Conservation (phyloP, 208 protist species). For the Porcisia hertigi region DNA sequence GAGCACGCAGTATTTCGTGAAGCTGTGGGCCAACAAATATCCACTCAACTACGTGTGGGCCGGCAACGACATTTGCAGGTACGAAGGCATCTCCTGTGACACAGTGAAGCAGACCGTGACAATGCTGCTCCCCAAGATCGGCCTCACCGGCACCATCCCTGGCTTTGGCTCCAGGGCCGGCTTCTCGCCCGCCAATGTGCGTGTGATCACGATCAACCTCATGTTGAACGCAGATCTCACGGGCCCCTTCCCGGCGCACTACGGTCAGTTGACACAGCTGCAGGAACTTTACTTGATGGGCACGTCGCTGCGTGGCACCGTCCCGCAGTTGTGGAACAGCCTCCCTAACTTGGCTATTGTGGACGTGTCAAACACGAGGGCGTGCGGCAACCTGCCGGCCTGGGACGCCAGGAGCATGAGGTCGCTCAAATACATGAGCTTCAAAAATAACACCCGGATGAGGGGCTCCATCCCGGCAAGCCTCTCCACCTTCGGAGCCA, state of each 20-base stretch:
- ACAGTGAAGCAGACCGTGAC: slow-evolving; percentile 27
- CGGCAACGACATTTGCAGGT: slow-evolving; percentile 42
- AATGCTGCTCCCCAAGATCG: slow-evolving; percentile 22
- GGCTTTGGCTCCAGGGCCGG: slow-evolving; percentile 9
- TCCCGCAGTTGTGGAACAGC: slow-evolving; percentile 41
- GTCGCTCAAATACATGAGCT: slow-evolving; percentile 22
- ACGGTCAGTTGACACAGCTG: slow-evolving; percentile 27
- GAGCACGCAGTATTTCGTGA: slow-evolving; percentile 39
- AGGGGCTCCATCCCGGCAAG: slow-evolving; percentile 31
- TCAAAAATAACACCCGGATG: slow-evolving; percentile 29
- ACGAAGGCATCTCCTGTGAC: slow-evolving; percentile 43
- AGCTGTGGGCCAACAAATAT: slow-evolving; percentile 22
- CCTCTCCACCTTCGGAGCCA: slow-evolving; percentile 25
- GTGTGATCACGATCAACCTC: slow-evolving; percentile 34
- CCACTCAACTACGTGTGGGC: slow-evolving; percentile 39
- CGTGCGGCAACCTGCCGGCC: slow-evolving; percentile 39
- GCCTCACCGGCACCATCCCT: slow-evolving; percentile 35
- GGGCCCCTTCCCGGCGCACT: slow-evolving; percentile 34
- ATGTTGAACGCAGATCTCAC: slow-evolving; percentile 24
- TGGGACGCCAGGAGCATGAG: slow-evolving; percentile 29
- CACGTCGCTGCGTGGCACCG: slow-evolving; percentile 32
- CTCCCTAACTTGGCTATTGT: slow-evolving; percentile 26
- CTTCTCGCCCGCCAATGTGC: slow-evolving; percentile 28
- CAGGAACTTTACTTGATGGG: slow-evolving; percentile 29
- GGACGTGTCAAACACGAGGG: slow-evolving; percentile 39